These are phyloP conservation scores for Viola odorata DNA, from an alignment of 345 rosid genomes.

Conservation along the genomic window DNA sequence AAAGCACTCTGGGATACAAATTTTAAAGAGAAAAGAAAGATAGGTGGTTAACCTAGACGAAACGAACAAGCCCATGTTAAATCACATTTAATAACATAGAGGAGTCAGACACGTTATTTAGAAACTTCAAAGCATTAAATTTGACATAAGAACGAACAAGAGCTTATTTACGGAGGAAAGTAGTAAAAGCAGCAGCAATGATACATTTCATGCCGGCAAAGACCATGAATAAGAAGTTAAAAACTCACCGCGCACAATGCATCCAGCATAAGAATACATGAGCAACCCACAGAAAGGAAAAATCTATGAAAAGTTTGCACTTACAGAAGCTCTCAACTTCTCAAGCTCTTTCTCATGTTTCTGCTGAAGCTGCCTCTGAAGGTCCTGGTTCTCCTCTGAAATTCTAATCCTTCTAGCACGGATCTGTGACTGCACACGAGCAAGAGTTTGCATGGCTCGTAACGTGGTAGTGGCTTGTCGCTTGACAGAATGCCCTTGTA, in stretches of 20 bases:
- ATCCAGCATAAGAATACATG: background rate
- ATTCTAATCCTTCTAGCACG: constrained; percentile 72
- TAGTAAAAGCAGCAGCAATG: too few relatives aligned
- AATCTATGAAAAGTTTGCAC: constrained; percentile 10
- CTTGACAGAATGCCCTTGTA: constrained; percentile 79
- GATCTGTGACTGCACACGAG: constrained; percentile 86
- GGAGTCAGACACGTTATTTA: too few relatives aligned
- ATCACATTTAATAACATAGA: too few relatives aligned
- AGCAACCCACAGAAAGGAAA: background rate
- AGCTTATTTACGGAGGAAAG: too few relatives aligned
- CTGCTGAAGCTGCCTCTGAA: constrained; percentile 77
- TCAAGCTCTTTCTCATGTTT: constrained; percentile 44
- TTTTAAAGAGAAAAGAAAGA: too few relatives aligned
- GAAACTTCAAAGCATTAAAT: too few relatives aligned
- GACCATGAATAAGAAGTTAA: background rate
- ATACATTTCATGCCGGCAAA: too few relatives aligned
- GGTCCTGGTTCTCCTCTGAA: constrained; percentile 88
- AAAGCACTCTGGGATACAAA: too few relatives aligned
- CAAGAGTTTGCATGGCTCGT: constrained; percentile 80
- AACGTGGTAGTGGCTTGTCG: constrained; percentile 77
- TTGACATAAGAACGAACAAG: too few relatives aligned
- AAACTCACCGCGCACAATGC: background rate
- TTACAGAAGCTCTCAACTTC: constrained; percentile 41
- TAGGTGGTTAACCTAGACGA: too few relatives aligned
- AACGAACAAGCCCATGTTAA: too few relatives aligned